Evolutionary conservation across 2,329 filamentous ascomycete species (phyloP).

Genomic region (Fusarium heterosporum): DNA sequence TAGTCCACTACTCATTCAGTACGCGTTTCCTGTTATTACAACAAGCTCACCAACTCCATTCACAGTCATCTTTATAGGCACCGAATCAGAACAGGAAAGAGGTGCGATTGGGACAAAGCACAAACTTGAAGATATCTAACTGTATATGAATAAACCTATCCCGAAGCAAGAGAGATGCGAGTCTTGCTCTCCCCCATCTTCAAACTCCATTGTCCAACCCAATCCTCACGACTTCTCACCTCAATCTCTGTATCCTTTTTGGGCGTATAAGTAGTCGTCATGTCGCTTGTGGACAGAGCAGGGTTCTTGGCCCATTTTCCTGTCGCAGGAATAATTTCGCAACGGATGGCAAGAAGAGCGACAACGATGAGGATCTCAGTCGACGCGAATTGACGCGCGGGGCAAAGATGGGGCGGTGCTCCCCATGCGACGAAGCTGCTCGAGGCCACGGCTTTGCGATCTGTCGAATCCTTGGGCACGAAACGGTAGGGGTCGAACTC

Average conservation of each 20-base stretch:
- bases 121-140: too few relatives aligned
- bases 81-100: too few relatives aligned
- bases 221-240: conserved; percentile 13
- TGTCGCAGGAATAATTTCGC: not conserved
- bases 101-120: not conserved
- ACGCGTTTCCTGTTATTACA: too few relatives aligned
- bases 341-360: conserved; percentile 19
- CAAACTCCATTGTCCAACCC: conserved; percentile 37
- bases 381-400: conserved; percentile 47
- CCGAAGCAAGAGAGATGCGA: conserved; percentile 44
- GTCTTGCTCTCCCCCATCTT: conserved; percentile 44
- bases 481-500: conserved; percentile 36
- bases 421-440: conserved; percentile 50
- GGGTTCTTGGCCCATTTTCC: conserved; percentile 23
- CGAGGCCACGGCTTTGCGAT: conserved; percentile 45
- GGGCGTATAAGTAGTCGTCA: conserved; percentile 22
- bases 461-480: conserved; percentile 4
- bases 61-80: too few relatives aligned
- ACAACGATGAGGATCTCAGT: conserved; percentile 46
- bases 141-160: not conserved
- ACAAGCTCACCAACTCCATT: too few relatives aligned
- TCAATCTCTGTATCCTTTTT: conserved; percentile 33
- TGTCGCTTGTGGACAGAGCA: conserved; percentile 8
- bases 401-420: conserved; percentile 47
- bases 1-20: too few relatives aligned